A percentile compares a stretch with the other conserved stretches of the same genome.
phyloP scores from a whole-genome alignment of 352 stramenopile species.

The Pelagophyceae sp. region DNA sequence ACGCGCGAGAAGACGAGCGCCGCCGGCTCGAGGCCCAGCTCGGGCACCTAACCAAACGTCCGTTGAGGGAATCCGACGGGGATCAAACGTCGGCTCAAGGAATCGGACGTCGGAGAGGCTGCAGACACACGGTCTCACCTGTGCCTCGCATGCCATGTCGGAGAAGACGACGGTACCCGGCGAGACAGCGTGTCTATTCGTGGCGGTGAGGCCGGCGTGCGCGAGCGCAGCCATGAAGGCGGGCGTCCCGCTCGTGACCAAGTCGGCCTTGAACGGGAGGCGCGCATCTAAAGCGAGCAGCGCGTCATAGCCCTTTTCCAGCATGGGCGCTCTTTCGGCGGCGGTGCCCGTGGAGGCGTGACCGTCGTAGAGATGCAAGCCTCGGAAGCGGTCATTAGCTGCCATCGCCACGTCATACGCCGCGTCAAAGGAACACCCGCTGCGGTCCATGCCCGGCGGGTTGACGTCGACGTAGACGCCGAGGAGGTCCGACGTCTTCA shows the following conservation, averaged over 20 bases:
- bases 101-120: too few species aligned
- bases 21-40: background rate
- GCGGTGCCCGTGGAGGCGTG: background rate
- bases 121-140: too few species aligned
- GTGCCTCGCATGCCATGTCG: background rate
- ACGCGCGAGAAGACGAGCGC: background rate
- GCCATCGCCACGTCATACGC: background rate
- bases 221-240: background rate
- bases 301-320: background rate
- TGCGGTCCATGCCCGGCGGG: slow-evolving; percentile 9
- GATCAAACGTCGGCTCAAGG: too few species aligned
- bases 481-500: background rate
- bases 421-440: background rate
- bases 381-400: background rate
- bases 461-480: slow-evolving; percentile 16
- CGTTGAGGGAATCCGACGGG: too few species aligned
- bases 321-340: background rate
- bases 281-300: background rate
- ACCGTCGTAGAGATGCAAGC: slow-evolving; percentile 11
- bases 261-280: background rate
- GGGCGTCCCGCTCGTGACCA: slow-evolving; percentile 5
- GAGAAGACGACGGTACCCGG: background rate
- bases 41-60: too few species aligned
- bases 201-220: background rate
- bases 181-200: background rate